Conservation (phyloP, 257 asterid species). For the Solanum pinnatisectum region DNA sequence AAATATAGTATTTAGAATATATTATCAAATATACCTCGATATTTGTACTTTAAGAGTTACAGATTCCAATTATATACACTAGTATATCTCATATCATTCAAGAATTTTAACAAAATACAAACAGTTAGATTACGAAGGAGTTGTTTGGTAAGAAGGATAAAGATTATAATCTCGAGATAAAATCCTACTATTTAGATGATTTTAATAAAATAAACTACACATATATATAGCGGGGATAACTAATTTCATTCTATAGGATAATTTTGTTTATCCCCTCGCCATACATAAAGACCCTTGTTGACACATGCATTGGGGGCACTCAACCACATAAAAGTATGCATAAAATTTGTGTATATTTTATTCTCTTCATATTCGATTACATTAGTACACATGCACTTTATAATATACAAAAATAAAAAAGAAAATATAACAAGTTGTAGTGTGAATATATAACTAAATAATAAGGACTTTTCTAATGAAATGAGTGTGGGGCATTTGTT, state of each 20-base stretch:
- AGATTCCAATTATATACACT: neutral
- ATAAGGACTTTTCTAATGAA: neutral
- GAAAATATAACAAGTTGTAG: neutral
- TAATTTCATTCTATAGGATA: neutral
- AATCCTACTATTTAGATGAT: fast-evolving
- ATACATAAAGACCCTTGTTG: neutral
- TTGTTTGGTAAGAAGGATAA: neutral
- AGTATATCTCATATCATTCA: neutral
- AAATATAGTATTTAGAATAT: neutral
- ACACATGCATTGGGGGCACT: neutral
- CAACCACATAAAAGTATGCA: neutral
- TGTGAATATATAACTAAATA: neutral
- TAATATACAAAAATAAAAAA: neutral
- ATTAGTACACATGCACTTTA: neutral
- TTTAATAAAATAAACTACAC: neutral
- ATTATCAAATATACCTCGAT: neutral
- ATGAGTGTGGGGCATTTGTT: neutral
- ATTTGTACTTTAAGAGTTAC: neutral
- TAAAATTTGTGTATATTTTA: neutral
- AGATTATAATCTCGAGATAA: too few species aligned
- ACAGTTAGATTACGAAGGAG: neutral
- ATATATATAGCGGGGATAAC: fast-evolving
- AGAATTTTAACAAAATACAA: neutral
- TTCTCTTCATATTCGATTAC: neutral
- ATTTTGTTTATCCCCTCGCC: too few species aligned